Conservation (phyloP, 257 asterid genomes). For the Plantago elongata region DNA sequence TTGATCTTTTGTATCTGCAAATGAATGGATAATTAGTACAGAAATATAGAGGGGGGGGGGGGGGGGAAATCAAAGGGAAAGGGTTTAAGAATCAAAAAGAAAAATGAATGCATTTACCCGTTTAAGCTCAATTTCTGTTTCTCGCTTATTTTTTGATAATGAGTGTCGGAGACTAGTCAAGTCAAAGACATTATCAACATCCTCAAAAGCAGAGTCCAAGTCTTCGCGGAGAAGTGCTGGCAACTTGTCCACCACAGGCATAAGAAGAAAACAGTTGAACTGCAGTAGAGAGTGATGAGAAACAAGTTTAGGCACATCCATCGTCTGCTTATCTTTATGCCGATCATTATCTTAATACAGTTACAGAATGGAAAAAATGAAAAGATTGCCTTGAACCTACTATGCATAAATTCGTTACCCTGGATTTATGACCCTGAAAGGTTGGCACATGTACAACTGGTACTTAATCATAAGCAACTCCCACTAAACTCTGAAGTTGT, state of each 20-base stretch:
- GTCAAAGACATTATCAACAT: constrained; percentile 76
- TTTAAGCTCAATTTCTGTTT: constrained; percentile 77
- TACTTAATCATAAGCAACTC: too few relatives aligned
- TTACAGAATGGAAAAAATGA: neutral
- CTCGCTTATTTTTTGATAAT: constrained; percentile 68
- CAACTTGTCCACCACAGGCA: constrained; percentile 95
- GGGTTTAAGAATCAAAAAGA: neutral
- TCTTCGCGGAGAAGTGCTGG: constrained; percentile 88
- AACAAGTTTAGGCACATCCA: neutral
- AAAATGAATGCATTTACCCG: constrained; percentile 40
- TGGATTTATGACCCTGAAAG: too few relatives aligned
- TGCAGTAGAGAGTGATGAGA: constrained; percentile 37
- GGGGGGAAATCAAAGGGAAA: neutral
- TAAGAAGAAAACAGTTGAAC: constrained; percentile 94
- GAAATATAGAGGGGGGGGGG: constrained; percentile 8
- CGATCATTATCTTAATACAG: neutral
- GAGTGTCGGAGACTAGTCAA: constrained; percentile 66
- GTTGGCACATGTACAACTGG: too few relatives aligned
- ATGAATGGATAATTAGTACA: constrained; percentile 11
- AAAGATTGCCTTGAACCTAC: neutral
- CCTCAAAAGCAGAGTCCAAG: constrained; percentile 79
- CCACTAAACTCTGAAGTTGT: neutral
- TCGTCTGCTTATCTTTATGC: neutral
- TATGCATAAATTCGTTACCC: too few relatives aligned
- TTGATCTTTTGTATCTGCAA: constrained; percentile 76